Conservation (phyloP, 768 basidiomycete species). For the Brasilioporus rufonigricans region DNA sequence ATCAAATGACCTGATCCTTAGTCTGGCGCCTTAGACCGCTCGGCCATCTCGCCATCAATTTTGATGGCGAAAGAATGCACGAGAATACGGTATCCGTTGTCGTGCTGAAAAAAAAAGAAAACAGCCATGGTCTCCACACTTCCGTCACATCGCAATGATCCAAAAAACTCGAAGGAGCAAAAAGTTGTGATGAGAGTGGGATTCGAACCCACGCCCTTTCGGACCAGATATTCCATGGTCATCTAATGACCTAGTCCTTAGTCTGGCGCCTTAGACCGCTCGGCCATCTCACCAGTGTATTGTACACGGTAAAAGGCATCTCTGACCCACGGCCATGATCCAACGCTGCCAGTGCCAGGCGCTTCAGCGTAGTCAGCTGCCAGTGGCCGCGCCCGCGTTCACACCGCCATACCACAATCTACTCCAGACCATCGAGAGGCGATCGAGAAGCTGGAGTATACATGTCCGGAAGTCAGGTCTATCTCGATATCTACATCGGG, state of each 20-base stretch:
- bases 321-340: too few species aligned
- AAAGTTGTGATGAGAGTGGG: conserved; percentile 34
- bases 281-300: conserved; percentile 44
- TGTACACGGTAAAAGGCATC: too few species aligned
- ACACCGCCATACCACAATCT: neutral
- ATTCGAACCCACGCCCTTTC: conserved; percentile 44
- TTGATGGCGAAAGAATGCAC: neutral
- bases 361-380: too few species aligned
- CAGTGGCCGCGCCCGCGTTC: too few species aligned
- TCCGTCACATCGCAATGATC: neutral
- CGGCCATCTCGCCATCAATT: conserved; percentile 44
- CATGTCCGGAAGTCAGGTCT: conserved; percentile 21
- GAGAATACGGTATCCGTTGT: neutral
- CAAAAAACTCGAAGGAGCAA: neutral
- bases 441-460: neutral
- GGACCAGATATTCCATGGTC: conserved; percentile 29
- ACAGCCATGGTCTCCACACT: too few species aligned
- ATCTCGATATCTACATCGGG: conserved; percentile 45
- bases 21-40: conserved; percentile 65
- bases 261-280: conserved; percentile 65
- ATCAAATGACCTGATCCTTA: conserved; percentile 41
- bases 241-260: conserved; percentile 42
- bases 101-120: too few species aligned
- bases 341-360: too few species aligned
- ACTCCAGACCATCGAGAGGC: neutral